Base-by-base conservation (phyloP, 768 basidiomycete species). In the Psilocybe sp. region DNA sequence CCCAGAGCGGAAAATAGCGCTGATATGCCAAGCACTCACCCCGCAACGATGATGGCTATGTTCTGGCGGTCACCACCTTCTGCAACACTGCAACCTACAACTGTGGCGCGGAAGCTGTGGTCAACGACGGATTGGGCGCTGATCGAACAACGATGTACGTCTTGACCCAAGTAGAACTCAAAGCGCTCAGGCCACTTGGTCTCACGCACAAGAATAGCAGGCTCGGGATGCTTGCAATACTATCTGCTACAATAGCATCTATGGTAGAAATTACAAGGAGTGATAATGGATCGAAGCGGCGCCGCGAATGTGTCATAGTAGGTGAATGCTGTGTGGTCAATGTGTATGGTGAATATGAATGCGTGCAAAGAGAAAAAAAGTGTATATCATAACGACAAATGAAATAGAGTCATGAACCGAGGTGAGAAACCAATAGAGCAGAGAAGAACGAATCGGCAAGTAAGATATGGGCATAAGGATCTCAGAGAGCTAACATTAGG, bases 261-360 rank as follows among this genome's bases (percentile, higher is more conserved):
- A 75, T 57, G 41, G 36, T 62, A 64, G 68, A 73, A 58, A 63
- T 66, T 80, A 79, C 76, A 79, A 57, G 59, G 60, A 60, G 62
- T 69, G 66, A 60, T 60, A 63, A 62, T 63, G 64, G 50, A 54
- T 61, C 63, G 51, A 59, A 56, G 23, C 23, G 23, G 3, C 23
- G 23, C 23, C 23, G 23, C 23, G 23, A 28, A 28, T 28, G 23
- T 28, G 23, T 28, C 23, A 28, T 28, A 28, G 23, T 28, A 28
- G 23, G 7, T 28, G 23, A 54, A 61, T 62, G 61, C 50, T 53
- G 52, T 59, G 55, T 58, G 58, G 40, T 60, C 51, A 50, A 58
- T 44, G 48, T 37, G 43, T 39, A 55, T 52, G 51, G 41, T 44
- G 23, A 28, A 53, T 36, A 55, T 50, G 53, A 52, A 58, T 65